These are phyloP conservation scores for Paecilomyces sp. DNA, from an alignment of 2,329 filamentous ascomycete genomes.

Conservation along the genomic window DNA sequence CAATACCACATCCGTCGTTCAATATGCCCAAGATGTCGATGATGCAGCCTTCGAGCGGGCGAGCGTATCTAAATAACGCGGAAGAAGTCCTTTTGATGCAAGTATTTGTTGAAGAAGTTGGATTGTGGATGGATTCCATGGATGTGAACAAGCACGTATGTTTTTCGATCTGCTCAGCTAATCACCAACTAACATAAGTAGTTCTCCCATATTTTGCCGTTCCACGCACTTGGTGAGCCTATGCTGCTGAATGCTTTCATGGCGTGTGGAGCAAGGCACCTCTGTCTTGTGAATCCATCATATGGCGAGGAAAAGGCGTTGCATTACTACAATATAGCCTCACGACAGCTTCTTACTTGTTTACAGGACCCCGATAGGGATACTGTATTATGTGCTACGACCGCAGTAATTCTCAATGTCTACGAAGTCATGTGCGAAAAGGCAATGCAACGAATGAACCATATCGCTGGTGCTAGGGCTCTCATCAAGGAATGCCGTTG, in stretches of 20 bases:
- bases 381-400: slow-evolving; percentile 75
- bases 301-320: slow-evolving; percentile 71
- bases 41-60: slow-evolving; percentile 38
- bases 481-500: slow-evolving; percentile 85
- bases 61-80: slow-evolving; percentile 62
- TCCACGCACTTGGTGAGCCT: slow-evolving; percentile 70
- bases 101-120: slow-evolving; percentile 84
- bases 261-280: slow-evolving; percentile 78
- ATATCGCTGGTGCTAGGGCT: slow-evolving; percentile 76
- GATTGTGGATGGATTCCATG: slow-evolving; percentile 89
- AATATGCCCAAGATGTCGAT: slow-evolving; percentile 29
- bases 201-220: slow-evolving; percentile 78
- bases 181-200: slow-evolving; percentile 19
- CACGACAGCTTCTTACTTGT: slow-evolving; percentile 65
- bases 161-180: slow-evolving; percentile 1
- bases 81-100: slow-evolving; percentile 88
- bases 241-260: slow-evolving; percentile 86
- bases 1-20: slow-evolving; percentile 27
- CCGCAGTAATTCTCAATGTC: slow-evolving; percentile 80
- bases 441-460: slow-evolving; percentile 74
- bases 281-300: slow-evolving; percentile 62
- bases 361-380: slow-evolving; percentile 81
- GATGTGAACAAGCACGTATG: slow-evolving; percentile 69
- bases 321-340: slow-evolving; percentile 80
- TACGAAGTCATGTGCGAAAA: slow-evolving; percentile 89